phyloP scores from a whole-genome alignment of 2,329 filamentous ascomycete species.

The Xylariales sp. region DNA sequence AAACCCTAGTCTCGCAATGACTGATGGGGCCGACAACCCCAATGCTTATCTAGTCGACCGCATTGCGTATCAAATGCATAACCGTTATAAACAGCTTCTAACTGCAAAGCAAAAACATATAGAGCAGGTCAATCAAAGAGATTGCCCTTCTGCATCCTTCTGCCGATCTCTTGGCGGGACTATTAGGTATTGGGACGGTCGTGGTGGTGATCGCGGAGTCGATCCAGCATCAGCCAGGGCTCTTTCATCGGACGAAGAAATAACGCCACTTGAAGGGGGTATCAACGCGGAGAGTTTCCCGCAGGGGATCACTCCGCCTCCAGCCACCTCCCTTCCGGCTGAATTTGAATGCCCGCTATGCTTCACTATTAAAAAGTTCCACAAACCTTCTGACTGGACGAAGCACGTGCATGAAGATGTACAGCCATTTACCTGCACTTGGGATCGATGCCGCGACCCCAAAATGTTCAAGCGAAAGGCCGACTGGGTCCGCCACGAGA shows the following conservation, averaged over 20 bases:
- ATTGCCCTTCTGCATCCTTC: constrained; percentile 70
- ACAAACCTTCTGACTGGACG: constrained; percentile 95
- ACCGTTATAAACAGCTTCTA: constrained; percentile 82
- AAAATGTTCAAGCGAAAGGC: constrained; percentile 96
- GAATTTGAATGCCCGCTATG: constrained; percentile 92
- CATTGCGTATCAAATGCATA: constrained; percentile 82
- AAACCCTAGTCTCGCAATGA: constrained; percentile 74
- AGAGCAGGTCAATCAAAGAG: constrained; percentile 62
- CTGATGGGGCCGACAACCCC: constrained; percentile 47
- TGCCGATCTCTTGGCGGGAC: constrained; percentile 77
- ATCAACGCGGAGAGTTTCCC: constrained; percentile 82
- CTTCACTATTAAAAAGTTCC: constrained; percentile 85
- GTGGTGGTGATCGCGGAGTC: constrained; percentile 67
- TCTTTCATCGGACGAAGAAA: constrained; percentile 72
- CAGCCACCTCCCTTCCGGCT: constrained; percentile 79
- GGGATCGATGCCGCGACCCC: constrained; percentile 81
- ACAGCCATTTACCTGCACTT: constrained; percentile 93
- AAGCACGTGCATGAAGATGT: constrained; percentile 96
- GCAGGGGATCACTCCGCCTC: constrained; percentile 82
- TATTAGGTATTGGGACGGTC: constrained; percentile 70
- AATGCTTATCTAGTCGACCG: constrained; percentile 78
- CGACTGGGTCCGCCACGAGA: constrained; percentile 95
- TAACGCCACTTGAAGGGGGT: constrained; percentile 74
- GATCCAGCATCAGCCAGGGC: constrained; percentile 66
- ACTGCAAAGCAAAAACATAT: constrained; percentile 77